Evolutionary conservation across 495 filamentous ascomycete species (phyloP).

Genomic region (Annulohypoxylon bovei): DNA sequence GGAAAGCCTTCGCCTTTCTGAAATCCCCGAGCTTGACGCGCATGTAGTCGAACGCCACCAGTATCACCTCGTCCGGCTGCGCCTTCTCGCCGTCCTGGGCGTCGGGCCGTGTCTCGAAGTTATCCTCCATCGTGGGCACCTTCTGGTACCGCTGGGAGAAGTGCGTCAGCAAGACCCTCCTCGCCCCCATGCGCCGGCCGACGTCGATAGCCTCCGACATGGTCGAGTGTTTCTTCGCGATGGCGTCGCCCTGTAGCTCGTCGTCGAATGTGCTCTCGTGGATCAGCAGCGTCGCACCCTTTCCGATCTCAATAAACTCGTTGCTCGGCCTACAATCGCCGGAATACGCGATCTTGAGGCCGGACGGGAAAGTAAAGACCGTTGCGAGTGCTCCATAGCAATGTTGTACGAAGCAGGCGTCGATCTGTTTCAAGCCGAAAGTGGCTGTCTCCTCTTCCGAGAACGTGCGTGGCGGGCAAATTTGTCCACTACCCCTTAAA

Average conservation of each 20-base stretch:
- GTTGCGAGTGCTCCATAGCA: constrained; percentile 82
- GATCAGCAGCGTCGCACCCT: constrained; percentile 80
- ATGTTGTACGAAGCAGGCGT: constrained; percentile 74
- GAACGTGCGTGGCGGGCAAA: constrained; percentile 15
- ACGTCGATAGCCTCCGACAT: constrained; percentile 83
- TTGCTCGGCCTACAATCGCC: constrained; percentile 88
- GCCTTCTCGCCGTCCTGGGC: constrained; percentile 26
- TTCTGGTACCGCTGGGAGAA: constrained; percentile 98
- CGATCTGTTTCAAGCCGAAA: constrained; percentile 60
- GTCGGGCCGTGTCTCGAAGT: constrained; percentile 26
- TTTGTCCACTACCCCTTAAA: constrained; percentile 5
- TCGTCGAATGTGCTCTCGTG: constrained; percentile 98
- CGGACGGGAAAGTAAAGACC: constrained; percentile 76
- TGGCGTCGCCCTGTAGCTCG: constrained; percentile 77
- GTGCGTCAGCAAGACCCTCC: constrained; percentile 83
- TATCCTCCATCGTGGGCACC: constrained; percentile 64
- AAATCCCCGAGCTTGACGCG: constrained; percentile 83
- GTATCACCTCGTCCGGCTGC: constrained; percentile 61
- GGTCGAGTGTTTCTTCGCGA: constrained; percentile 91
- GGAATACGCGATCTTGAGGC: constrained; percentile 90
- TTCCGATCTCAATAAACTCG: constrained; percentile 74
- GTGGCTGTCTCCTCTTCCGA: constrained; percentile 30
- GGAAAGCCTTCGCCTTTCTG: constrained; percentile 74
- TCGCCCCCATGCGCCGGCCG: constrained; percentile 78
- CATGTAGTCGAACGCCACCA: constrained; percentile 93